Percentiles rank a stretch among this genome's conserved stretches.
phyloP scores from a whole-genome alignment of 768 basidiomycete genomes.

The Leccinum imitatum region DNA sequence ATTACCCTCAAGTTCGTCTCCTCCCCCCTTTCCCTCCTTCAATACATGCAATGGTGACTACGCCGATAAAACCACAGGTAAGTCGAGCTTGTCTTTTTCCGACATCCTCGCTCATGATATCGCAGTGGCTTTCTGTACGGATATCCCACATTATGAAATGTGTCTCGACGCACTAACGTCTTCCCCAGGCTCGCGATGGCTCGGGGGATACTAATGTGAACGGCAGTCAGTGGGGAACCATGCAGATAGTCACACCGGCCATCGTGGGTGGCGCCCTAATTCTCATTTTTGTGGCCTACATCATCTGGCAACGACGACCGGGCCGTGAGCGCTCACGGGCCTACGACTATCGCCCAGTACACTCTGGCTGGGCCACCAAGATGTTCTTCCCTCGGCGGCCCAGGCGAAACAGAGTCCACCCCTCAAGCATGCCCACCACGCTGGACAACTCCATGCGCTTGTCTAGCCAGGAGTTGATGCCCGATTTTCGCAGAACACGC shows the following conservation, averaged over 20 bases:
- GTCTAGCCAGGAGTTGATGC: neutral
- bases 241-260: slow-evolving; percentile 37
- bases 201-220: neutral
- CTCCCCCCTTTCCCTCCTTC: neutral
- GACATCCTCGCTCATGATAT: slow-evolving; percentile 2
- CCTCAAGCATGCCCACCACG: slow-evolving; percentile 15
- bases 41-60: slow-evolving; percentile 24
- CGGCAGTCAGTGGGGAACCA: slow-evolving; percentile 20
- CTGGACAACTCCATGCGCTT: slow-evolving; percentile 25
- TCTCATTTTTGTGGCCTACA: slow-evolving; percentile 17
- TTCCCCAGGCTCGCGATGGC: slow-evolving; percentile 18
- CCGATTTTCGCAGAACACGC: slow-evolving; percentile 9
- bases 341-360: slow-evolving; percentile 15
- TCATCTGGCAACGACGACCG: slow-evolving; percentile 27
- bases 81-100: neutral
- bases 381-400: slow-evolving; percentile 16
- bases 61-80: slow-evolving; percentile 15
- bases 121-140: slow-evolving; percentile 26
- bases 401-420: slow-evolving; percentile 16
- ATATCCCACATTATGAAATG: neutral
- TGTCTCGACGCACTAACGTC: neutral
- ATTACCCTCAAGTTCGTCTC: neutral
- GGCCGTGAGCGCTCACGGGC: neutral
- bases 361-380: slow-evolving; percentile 14
- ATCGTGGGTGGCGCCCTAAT: slow-evolving; percentile 34